Base-by-base conservation (phyloP, 371 early-diverging fungal species). In the Circinella umbellata region DNA sequence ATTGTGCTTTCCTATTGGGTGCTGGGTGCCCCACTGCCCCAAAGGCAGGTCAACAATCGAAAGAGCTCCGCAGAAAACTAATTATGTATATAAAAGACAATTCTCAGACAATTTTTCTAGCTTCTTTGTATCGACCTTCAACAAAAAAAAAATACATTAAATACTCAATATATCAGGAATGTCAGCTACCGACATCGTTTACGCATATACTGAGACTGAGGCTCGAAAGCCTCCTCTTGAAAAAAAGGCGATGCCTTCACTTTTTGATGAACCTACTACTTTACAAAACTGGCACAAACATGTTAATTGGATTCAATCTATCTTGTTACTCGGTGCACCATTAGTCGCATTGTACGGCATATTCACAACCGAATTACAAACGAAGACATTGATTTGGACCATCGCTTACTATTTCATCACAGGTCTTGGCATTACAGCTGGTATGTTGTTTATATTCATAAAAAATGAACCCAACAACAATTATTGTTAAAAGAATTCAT, bases 381-480 rank as follows among this genome's bases (percentile, higher is more conserved):
- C 66, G 20, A 89, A 92, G 80, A 97, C 97, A 1, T 71, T 91
- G 63, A 79, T 92, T 64, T 95, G 91, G 89, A 66, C 92, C 37
- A 69, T 94, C 47, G 54, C 89, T 17, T 96, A 91, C 79, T 96
- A 96, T 80, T 89, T 88, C 70, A 71, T 91, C 70, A 93, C 96
- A 15, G 97, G 94, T 15, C 84, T 97, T 62, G 96, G 96, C 55
- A 96, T 98, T 81, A 98, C 98, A 46, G 96, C 93, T 62, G 96
- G 92, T 86, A 80, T 36, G 57, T 47, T 63, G 48, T 39, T n/a
- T n/a, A n/a, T n/a, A n/a, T n/a, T n/a, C n/a, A n/a, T n/a, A n/a
- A n/a, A n/a, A n/a, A n/a, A 63, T 48, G 9, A 42, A 37, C 20
- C 63, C 15, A 48, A 63, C 49, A 34, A 63, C 10, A 39, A 6